Evolutionary conservation across 768 basidiomycete genomes (phyloP), one percentile per base, ranked within the genome.

Genomic region (Russula brevipes): DNA sequence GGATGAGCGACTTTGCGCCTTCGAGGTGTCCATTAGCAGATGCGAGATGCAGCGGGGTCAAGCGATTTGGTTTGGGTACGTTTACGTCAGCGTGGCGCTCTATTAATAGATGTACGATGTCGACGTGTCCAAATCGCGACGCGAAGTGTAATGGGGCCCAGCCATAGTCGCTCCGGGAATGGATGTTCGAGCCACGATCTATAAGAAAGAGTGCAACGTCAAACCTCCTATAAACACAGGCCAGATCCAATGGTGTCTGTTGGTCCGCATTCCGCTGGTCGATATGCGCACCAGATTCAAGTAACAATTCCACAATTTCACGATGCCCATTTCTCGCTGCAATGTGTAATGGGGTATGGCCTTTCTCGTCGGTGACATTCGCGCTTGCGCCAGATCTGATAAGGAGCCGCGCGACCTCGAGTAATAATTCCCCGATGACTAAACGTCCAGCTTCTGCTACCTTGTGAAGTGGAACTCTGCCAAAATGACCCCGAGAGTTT

Each of bases 11-110:
- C 38, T 36, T 38, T 14, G 10, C 45, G 2, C 42, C n/a, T 12
- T 50, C 39, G 10, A 38, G 7, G 5, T 46, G 35, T 2, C 46
- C 53, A 3, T 42, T 50, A 1, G 9, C 39, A n/a, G 60, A 38
- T 3, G 38, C 54, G 9, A 50, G n/a, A 19, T 56, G 54, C 6
- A 61, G 19, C 2, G 60, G 54, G 9, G 54, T 55, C 60, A 46
- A 55, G 9, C 14, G 4, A 24, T 61, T 19, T 5, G 19, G 19
- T 14, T 47, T 42, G 5, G n/a, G 45, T 14, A 42, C 8, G 19
- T 60, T 54, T 11, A 46, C 38, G 14, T 54, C 52, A 30, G 46
- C 58, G 7, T 38, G 51, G 33, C 19, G 53, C 5, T 61, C 53
- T 2, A 64, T 45, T 31, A 63, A 46, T 35, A 63, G 30, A 2